These are phyloP conservation scores for Penicillium paneum DNA, from an alignment of 2,329 filamentous ascomycete genomes.

Conservation along the genomic window DNA sequence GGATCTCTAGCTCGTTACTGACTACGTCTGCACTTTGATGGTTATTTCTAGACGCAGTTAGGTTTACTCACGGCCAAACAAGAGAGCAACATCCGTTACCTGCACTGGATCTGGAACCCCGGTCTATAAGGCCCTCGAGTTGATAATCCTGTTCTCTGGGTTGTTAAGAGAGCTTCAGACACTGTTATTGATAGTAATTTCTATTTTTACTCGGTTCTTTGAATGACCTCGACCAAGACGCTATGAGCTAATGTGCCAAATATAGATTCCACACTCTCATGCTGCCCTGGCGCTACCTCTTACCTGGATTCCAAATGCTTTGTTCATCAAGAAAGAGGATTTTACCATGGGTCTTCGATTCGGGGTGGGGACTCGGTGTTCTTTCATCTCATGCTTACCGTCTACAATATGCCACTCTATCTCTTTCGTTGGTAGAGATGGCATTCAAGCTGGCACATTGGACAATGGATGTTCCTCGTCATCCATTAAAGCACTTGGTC, in stretches of 20 bases:
- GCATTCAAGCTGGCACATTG: neutral
- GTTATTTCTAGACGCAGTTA: neutral
- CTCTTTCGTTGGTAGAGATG: neutral
- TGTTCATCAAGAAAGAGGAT: neutral
- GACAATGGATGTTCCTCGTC: neutral
- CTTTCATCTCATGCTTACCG: conserved; percentile 3
- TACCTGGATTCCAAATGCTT: neutral
- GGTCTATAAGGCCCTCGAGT: neutral
- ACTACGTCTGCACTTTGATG: neutral
- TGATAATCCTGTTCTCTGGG: neutral
- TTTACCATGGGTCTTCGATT: neutral
- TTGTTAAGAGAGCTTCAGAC: neutral
- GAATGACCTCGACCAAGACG: neutral
- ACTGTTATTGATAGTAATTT: neutral
- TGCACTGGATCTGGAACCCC: neutral
- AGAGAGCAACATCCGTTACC: neutral
- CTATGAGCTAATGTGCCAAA: neutral
- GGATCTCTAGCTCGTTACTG: neutral
- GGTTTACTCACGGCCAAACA: neutral
- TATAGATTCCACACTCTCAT: neutral
- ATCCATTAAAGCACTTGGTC: conserved; percentile 5
- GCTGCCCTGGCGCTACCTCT: neutral
- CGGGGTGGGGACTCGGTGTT: neutral
- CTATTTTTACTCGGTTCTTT: neutral
- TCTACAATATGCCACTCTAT: conserved; percentile 1